Percentiles rank a stretch among this genome's conserved stretches.
Conservation (phyloP, 805 yeast genomes). For the Yarrowia sp. region DNA sequence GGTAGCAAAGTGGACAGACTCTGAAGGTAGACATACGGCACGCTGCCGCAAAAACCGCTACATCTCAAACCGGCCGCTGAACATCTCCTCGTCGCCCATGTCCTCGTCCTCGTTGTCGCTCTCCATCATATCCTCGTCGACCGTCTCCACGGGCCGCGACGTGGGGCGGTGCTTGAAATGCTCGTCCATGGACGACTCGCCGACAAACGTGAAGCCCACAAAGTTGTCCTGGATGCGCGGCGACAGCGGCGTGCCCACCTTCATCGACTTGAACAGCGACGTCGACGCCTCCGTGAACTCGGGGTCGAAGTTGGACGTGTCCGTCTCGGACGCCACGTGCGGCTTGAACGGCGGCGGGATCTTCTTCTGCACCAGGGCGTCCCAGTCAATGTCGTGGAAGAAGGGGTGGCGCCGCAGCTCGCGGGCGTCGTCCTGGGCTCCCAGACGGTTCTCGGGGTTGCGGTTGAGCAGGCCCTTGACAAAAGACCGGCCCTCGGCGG, state of each 20-base stretch:
- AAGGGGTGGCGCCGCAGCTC: constrained; percentile 91
- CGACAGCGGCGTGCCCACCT: constrained; percentile 71
- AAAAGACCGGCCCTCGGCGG: constrained; percentile 90
- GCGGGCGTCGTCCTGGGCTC: constrained; percentile 86
- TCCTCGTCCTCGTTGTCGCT: constrained; percentile 28
- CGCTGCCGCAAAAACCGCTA: neutral
- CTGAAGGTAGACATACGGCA: too few relatives aligned
- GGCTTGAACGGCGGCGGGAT: constrained; percentile 98
- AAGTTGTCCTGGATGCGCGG: constrained; percentile 96
- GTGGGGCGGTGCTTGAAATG: constrained; percentile 46
- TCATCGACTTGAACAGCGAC: constrained; percentile 59
- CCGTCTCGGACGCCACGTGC: constrained; percentile 83
- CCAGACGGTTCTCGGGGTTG: constrained; percentile 92
- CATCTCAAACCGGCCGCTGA: constrained; percentile 27
- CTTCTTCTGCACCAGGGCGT: constrained; percentile 66
- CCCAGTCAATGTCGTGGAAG: constrained; percentile 91
- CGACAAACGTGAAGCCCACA: constrained; percentile 95
- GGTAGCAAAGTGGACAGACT: neutral
- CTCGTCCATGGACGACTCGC: constrained; percentile 88
- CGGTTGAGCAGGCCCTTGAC: constrained; percentile 93
- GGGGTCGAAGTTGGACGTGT: constrained; percentile 96
- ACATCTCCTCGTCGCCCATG: constrained; percentile 27
- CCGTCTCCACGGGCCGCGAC: constrained; percentile 19
- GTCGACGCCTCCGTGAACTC: constrained; percentile 94
- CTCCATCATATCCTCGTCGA: constrained; percentile 26